Evolutionary conservation across 2,329 filamentous ascomycete species (phyloP), one percentile per base, ranked within the genome.

Genomic region (Calonectria ilicicola): DNA sequence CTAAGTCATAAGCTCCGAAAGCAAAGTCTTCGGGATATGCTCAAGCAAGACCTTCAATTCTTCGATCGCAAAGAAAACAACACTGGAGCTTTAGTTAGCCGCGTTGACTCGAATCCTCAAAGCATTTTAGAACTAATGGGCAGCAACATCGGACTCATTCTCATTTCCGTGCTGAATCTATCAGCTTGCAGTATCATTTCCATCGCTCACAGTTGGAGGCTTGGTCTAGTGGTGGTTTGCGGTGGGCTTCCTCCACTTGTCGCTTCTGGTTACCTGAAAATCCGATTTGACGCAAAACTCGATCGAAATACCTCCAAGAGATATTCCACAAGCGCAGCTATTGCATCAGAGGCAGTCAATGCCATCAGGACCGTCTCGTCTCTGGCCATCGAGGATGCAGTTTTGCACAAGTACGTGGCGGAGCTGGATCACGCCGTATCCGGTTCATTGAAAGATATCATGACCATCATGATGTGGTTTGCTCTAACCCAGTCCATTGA

Each of bases 201-300:
- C 0, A 81, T 90, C 10, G 84, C 80, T 1, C 82, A 84, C 65
- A 84, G 84, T 17, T 90, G 86, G 87, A 88, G 87, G 62, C 77
- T 90, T 8, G 87, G 86, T 0, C 76, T 90, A 5, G 86, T 89
- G 2, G 83, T 87, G n/a, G 83, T 88, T 7, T 83, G 86, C 62
- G 88, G 79, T 5, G 83, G 84, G 0, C 75, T 86, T 5, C 83
- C 85, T 3, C 81, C 83, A 0, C 74, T 86, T 29, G 73, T 85
- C 2, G 77, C 78, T 27, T 79, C 81, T n/a, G 84, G 85, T 2
- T 85, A 80, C 65, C 75, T 84, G 70, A 84, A 84, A 73, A 81
- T 86, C 58, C 81, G 84, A 17, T 75, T 86, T 12, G 86, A 87
- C 58, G 77, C 84, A 60, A 82, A 80, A 67, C 75, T 86, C 29